A percentile compares a stretch with the other conserved stretches of the same genome.
Evolutionary conservation across 768 basidiomycete genomes (phyloP).

Genomic region (Astraeus odoratus): DNA sequence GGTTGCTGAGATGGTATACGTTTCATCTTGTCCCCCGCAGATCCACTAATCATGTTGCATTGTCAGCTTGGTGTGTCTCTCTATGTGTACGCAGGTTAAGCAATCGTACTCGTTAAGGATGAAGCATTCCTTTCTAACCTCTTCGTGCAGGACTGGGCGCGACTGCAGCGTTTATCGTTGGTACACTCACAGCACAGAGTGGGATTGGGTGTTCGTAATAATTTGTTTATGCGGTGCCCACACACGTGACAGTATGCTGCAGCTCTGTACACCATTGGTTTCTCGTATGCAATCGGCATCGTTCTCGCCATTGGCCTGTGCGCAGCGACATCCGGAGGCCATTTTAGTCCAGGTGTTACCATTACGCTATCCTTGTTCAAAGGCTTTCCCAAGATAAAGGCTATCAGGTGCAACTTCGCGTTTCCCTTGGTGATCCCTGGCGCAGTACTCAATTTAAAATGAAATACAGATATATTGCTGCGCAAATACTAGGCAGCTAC

Average conservation of each 20-base stretch:
- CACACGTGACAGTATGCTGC: background rate
- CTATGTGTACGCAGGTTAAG: conserved; percentile 47
- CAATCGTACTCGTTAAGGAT: background rate
- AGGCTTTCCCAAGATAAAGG: conserved; percentile 48
- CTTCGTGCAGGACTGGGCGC: conserved; percentile 44
- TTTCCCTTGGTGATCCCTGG: no score
- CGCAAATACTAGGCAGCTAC: conserved; percentile 62
- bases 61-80: conserved; percentile 53
- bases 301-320: conserved; percentile 50
- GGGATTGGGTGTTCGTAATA: conserved; percentile 44
- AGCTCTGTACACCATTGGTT: conserved; percentile 53
- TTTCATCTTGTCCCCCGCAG: background rate
- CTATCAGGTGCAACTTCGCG: conserved; percentile 43
- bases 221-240: background rate
- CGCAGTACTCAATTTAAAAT: no score
- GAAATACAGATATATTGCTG: conserved; percentile 51
- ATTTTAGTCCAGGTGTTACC: conserved; percentile 62
- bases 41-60: conserved; percentile 5
- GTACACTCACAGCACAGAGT: conserved; percentile 33
- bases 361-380: conserved; percentile 45
- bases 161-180: conserved; percentile 42
- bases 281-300: conserved; percentile 54
- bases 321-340: conserved; percentile 49
- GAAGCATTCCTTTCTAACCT: background rate
- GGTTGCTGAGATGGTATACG: conserved; percentile 51